Conservation (phyloP, 169 alveolate genomes). For the Cryptosporidium canis region DNA sequence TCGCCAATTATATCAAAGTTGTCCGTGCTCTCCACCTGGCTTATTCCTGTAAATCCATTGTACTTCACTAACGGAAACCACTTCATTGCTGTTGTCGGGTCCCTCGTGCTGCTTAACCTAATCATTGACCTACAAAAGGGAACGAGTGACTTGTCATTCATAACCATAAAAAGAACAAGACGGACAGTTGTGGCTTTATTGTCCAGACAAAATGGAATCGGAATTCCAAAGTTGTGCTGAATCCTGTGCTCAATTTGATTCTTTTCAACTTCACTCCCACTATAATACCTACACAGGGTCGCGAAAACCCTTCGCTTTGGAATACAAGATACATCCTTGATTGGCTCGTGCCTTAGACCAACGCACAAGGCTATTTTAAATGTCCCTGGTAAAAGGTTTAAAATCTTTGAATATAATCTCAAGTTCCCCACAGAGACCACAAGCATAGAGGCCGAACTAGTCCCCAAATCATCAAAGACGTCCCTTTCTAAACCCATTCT, state of each 20-base stretch:
- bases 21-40: not conserved
- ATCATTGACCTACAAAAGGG: slow-evolving; percentile 65
- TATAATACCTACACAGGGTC: slow-evolving; percentile 6
- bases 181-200: slow-evolving; percentile 63
- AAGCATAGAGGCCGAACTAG: slow-evolving; percentile 56
- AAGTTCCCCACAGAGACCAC: slow-evolving; percentile 35
- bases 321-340: slow-evolving; percentile 15
- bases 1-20: not conserved
- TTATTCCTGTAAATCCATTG: slow-evolving; percentile 29
- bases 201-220: slow-evolving; percentile 61
- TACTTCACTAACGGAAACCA: slow-evolving; percentile 65
- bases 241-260: slow-evolving; percentile 46
- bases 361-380: slow-evolving; percentile 47
- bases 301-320: slow-evolving; percentile 60
- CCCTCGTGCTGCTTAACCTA: slow-evolving; percentile 47
- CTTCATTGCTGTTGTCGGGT: slow-evolving; percentile 70
- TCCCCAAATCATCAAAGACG: slow-evolving; percentile 24
- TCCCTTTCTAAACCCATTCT: slow-evolving; percentile 3
- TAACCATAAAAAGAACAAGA: slow-evolving; percentile 19
- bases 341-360: slow-evolving; percentile 65
- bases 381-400: slow-evolving; percentile 25
- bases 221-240: slow-evolving; percentile 42
- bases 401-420: slow-evolving; percentile 27
- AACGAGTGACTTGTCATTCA: slow-evolving; percentile 24
- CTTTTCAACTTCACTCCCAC: not conserved